A percentile compares a stretch with the other conserved stretches of the same genome.
These are phyloP conservation scores for Sindora glabra DNA, from an alignment of 306 rosid species.

Conservation along the genomic window DNA sequence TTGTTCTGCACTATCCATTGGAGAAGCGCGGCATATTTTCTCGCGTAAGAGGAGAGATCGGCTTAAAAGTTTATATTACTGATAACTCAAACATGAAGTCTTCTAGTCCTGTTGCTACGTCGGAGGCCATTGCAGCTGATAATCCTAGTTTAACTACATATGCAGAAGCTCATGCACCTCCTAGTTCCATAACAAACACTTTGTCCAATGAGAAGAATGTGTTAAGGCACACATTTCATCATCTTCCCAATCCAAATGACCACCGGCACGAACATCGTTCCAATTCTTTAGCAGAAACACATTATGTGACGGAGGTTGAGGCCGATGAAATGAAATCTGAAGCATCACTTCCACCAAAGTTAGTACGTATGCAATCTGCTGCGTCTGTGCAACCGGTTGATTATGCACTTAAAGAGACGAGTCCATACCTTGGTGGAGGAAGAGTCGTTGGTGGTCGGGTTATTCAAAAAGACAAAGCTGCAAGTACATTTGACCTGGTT, in stretches of 20 bases:
- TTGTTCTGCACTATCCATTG: conserved; percentile 74
- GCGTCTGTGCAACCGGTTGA: conserved; percentile 65
- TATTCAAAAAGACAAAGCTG: conserved; percentile 58
- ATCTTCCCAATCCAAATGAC: conserved; percentile 50
- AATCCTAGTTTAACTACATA: conserved; percentile 11
- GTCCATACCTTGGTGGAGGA: conserved; percentile 90
- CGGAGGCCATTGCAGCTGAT: conserved; percentile 25
- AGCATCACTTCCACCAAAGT: conserved; percentile 39
- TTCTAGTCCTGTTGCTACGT: conserved; percentile 29
- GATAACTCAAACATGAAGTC: conserved; percentile 50
- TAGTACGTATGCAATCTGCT: conserved; percentile 54
- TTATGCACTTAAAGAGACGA: conserved; percentile 80
- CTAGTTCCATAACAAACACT: conserved; percentile 13
- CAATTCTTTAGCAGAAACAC: conserved; percentile 29
- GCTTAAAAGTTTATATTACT: conserved; percentile 62
- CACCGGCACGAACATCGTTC: conserved; percentile 31
- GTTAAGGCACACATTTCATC: conserved; percentile 57
- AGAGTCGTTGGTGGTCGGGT: conserved; percentile 82
- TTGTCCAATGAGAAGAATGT: conserved; percentile 18
- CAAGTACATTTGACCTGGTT: conserved; percentile 82
- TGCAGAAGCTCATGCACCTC: conserved; percentile 18
- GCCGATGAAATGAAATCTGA: conserved; percentile 45
- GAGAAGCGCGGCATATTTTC: conserved; percentile 71
- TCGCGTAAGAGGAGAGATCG: conserved; percentile 76
- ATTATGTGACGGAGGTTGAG: conserved; percentile 42